These are phyloP conservation scores for Blastocystis sp. DNA, from an alignment of 352 stramenopile species.

Conservation along the genomic window DNA sequence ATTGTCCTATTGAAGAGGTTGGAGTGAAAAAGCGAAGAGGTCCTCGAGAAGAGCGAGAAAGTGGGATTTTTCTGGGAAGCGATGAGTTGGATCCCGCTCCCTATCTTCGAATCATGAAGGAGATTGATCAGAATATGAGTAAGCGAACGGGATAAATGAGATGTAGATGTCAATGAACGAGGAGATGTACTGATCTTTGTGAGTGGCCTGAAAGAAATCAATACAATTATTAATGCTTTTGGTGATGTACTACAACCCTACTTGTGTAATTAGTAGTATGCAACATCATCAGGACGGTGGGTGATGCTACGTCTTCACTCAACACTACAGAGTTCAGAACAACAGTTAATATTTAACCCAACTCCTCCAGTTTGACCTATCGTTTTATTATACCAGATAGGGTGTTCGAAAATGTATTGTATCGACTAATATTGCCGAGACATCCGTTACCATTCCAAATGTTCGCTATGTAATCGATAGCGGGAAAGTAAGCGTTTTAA, in stretches of 20 bases:
- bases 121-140: constrained; percentile 32
- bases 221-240: constrained; percentile 27
- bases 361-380: constrained; percentile 66
- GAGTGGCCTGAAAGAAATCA: constrained; percentile 40
- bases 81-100: constrained; percentile 25
- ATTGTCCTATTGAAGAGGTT: background rate
- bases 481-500: constrained; percentile 72
- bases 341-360: constrained; percentile 85
- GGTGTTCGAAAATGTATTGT: constrained; percentile 65
- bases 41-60: constrained; percentile 4
- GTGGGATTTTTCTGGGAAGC: background rate
- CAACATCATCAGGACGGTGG: constrained; percentile 17
- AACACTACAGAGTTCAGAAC: constrained; percentile 84
- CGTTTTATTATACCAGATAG: background rate
- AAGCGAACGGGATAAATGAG: background rate
- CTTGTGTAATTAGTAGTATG: background rate
- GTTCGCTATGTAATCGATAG: constrained; percentile 92
- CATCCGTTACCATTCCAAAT: constrained; percentile 96
- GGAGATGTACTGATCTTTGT: constrained; percentile 44
- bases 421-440: constrained; percentile 91
- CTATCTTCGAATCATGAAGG: constrained; percentile 4
- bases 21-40: background rate
- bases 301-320: constrained; percentile 83
- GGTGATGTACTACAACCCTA: background rate
- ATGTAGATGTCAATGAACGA: constrained; percentile 30